Evolutionary conservation across 805 yeast genomes (phyloP).

Genomic region (Clavispora phyllophila): DNA sequence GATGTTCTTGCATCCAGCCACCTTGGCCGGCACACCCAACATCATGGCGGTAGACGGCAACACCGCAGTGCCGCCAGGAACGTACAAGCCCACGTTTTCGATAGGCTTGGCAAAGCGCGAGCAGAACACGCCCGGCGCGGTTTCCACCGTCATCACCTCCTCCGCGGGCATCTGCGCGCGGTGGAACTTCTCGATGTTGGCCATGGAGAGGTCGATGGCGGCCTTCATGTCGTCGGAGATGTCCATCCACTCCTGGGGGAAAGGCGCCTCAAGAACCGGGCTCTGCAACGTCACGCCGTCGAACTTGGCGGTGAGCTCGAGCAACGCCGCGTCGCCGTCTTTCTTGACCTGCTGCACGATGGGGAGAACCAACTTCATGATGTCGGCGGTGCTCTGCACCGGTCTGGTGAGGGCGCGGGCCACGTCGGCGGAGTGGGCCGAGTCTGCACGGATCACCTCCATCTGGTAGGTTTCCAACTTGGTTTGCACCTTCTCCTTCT

Average conservation of each 20-base stretch:
- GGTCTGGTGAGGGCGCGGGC: constrained; percentile 77
- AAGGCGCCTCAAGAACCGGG: constrained; percentile 86
- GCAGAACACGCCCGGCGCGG: constrained; percentile 90
- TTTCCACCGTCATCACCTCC: constrained; percentile 76
- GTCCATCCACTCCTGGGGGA: constrained; percentile 69
- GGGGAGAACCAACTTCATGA: constrained; percentile 88
- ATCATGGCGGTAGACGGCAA: constrained; percentile 96
- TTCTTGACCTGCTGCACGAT: constrained; percentile 72
- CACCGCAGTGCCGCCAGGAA: constrained; percentile 99
- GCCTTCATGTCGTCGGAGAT: constrained; percentile 67
- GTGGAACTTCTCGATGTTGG: constrained; percentile 87
- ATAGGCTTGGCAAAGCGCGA: constrained; percentile 94
- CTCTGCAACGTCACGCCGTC: constrained; percentile 71
- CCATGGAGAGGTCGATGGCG: constrained; percentile 86
- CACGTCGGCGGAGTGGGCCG: constrained; percentile 41
- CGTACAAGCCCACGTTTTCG: constrained; percentile 89
- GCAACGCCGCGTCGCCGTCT: constrained; percentile 79
- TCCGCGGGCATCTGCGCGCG: constrained; percentile 77
- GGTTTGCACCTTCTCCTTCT: constrained; percentile 24
- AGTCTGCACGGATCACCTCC: constrained; percentile 38
- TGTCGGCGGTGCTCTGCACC: constrained; percentile 89
- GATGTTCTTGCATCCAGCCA: constrained; percentile 93
- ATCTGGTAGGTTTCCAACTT: constrained; percentile 38
- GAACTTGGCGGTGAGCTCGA: constrained; percentile 88
- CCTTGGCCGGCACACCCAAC: constrained; percentile 98